These are phyloP conservation scores for Cronartium quercuum DNA, from an alignment of 1,284 basidiomycete genomes.

Conservation along the genomic window DNA sequence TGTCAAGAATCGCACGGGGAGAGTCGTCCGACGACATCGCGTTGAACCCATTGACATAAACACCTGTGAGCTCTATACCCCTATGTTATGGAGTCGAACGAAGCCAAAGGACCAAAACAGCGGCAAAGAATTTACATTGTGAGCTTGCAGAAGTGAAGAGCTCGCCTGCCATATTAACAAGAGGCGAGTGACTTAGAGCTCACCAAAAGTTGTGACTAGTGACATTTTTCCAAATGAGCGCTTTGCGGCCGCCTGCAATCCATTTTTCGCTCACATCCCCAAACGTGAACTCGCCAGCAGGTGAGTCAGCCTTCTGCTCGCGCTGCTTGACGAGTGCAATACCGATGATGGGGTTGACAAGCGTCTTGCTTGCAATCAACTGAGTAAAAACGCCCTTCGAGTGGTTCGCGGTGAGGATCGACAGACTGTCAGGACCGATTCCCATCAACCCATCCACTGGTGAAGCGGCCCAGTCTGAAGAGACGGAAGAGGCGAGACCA, in stretches of 20 bases:
- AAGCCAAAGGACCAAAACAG: background rate
- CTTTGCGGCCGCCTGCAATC: conserved; percentile 9
- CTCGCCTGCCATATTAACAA: too few relatives aligned
- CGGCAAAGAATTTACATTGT: background rate
- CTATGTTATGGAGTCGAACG: background rate
- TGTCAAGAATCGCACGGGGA: conserved; percentile 36
- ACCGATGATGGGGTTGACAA: conserved; percentile 29
- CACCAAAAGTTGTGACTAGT: conserved; percentile 37
- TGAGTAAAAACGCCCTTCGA: conserved; percentile 27
- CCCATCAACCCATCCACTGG: conserved; percentile 30
- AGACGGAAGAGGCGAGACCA: conserved; percentile 26
- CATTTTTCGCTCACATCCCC: conserved; percentile 7
- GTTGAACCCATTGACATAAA: conserved; percentile 21
- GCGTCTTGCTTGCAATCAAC: background rate
- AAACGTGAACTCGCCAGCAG: conserved; percentile 20
- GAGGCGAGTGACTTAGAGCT: too few relatives aligned
- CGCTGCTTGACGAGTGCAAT: conserved; percentile 29
- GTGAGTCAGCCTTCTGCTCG: background rate
- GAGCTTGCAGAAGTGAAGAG: background rate
- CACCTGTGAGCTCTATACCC: conserved; percentile 13
- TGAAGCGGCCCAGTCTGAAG: conserved; percentile 10
- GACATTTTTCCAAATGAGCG: conserved; percentile 32
- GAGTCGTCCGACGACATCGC: conserved; percentile 13
- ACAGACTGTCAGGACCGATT: conserved; percentile 15
- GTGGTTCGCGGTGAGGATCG: conserved; percentile 7